Base-by-base conservation (phyloP, 2,329 filamentous ascomycete species). In the Alternaria dauci region DNA sequence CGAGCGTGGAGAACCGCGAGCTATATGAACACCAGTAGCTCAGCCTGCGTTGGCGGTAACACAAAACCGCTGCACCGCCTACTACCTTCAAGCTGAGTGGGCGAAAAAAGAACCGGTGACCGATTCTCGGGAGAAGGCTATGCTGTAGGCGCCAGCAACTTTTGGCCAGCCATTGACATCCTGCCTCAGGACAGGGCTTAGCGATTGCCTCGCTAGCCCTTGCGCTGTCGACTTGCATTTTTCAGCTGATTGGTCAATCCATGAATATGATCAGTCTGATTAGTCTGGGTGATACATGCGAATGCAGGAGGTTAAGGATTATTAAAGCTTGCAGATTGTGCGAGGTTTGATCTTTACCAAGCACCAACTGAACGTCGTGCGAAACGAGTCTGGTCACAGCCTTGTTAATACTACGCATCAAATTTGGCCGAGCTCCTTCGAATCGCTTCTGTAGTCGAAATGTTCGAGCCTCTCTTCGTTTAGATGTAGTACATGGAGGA, bases 291-390 rank as follows among this genome's bases (percentile, higher is more conserved):
- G 8, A 14, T 32, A 14, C 9, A 32, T 34, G 0, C 6, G 32
- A 7, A 2, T 2, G 32, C 0, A 16, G 14, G 5, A 16, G 1
- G 12, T 34, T 6, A 1, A 16, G 32, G 2, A 16, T 0, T 16
- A 16, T 34, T 2, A 0, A 14, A 1, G 32, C 32, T 34, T 16
- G 12, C 6, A 36, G 32, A 14, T 36, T 16, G 0, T 36, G 14
- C 12, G 32, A 36, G 14, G 0, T 14, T 36, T 36, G 32, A 36
- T 0, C 0, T 16, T 30, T 23, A 23, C 20, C 20, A 23, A 12
- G 28, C 1, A 30, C 28, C 4, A 23, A 23, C 20, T 11, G 28
- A 30, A 30, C 28, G 4, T 30, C 28, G 28, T 30, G 1, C 28
- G 1, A 11, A 30, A 30, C 0, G 28, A 4, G 28, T 30, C 11